These are phyloP conservation scores for Priceomyces haplophilus DNA, from an alignment of 805 yeast genomes.

Conservation along the genomic window DNA sequence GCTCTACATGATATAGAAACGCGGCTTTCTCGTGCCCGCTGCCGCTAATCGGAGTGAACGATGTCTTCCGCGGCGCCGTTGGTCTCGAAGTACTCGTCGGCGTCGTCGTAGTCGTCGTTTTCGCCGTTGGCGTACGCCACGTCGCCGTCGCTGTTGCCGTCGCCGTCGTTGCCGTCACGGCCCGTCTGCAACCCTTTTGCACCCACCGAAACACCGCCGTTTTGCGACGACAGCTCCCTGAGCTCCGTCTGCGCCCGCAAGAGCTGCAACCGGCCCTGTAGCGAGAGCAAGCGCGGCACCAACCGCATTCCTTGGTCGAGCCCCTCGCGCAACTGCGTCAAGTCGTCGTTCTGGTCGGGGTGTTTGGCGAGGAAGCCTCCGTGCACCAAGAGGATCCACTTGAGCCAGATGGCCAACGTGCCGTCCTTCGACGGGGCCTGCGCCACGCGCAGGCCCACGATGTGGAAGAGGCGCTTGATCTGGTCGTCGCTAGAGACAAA, in stretches of 20 bases:
- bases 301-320: constrained; percentile 53
- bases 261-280: constrained; percentile 83
- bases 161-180: constrained; percentile 15
- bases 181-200: too few relatives aligned
- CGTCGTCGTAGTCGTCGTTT: constrained; percentile 30
- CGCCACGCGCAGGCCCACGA: constrained; percentile 27
- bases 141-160: constrained; percentile 19
- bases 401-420: constrained; percentile 61
- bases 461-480: constrained; percentile 23
- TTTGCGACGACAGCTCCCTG: constrained; percentile 42
- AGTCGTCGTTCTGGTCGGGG: constrained; percentile 49
- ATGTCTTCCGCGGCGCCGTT: constrained; percentile 29
- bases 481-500: constrained; percentile 20
- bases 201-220: constrained; percentile 9
- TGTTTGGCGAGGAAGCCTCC: constrained; percentile 60
- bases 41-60: not conserved
- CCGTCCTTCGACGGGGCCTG: constrained; percentile 24
- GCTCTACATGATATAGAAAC: too few relatives aligned
- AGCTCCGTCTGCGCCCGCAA: constrained; percentile 71
- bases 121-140: constrained; percentile 41
- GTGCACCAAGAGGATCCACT: constrained; percentile 71
- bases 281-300: constrained; percentile 66
- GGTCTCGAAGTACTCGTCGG: constrained; percentile 19
- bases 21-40: too few relatives aligned
- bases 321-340: constrained; percentile 56